phyloP scores from a whole-genome alignment of 192 early-diverging fungal species.

The Geranomyces michiganensis region DNA sequence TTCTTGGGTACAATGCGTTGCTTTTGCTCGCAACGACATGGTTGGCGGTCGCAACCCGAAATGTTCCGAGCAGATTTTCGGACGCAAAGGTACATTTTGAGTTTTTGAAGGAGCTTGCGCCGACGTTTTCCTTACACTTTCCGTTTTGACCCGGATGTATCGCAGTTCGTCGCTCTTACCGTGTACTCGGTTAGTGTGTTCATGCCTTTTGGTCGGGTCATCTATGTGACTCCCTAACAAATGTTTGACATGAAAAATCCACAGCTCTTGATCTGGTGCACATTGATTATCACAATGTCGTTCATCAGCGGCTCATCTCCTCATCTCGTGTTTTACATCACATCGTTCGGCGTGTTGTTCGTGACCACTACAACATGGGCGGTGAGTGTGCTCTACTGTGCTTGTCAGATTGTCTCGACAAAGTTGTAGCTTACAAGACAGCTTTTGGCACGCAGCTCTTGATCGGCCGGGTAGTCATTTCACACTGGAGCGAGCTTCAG shows the following conservation, averaged over 20 bases:
- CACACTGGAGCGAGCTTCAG: too few species aligned
- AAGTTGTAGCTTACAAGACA: too few species aligned
- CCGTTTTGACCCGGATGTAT: too few species aligned
- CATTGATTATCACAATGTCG: constrained; percentile 15
- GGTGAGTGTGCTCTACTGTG: too few species aligned
- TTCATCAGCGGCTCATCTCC: background rate
- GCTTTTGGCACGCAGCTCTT: too few species aligned
- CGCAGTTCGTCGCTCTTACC: constrained; percentile 6
- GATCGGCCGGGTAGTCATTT: background rate
- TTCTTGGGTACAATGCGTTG: constrained; percentile 12
- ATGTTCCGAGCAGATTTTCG: background rate
- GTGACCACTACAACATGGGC: constrained; percentile 25
- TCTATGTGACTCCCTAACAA: too few species aligned
- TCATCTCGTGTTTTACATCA: constrained; percentile 3
- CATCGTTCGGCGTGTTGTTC: constrained; percentile 15
- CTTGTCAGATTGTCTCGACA: too few species aligned
- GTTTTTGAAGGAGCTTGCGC: too few species aligned
- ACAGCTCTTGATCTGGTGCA: constrained; percentile 29
- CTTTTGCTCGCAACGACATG: constrained; percentile 6
- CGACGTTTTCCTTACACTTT: too few species aligned
- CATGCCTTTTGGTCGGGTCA: background rate
- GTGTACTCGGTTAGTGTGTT: constrained; percentile 11
- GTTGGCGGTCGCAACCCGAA: constrained; percentile 10
- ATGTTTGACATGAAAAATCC: too few species aligned
- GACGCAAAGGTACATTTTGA: too few species aligned